These are phyloP conservation scores for Xylariales sp. DNA, from an alignment of 2,329 filamentous ascomycete species.

Conservation along the genomic window DNA sequence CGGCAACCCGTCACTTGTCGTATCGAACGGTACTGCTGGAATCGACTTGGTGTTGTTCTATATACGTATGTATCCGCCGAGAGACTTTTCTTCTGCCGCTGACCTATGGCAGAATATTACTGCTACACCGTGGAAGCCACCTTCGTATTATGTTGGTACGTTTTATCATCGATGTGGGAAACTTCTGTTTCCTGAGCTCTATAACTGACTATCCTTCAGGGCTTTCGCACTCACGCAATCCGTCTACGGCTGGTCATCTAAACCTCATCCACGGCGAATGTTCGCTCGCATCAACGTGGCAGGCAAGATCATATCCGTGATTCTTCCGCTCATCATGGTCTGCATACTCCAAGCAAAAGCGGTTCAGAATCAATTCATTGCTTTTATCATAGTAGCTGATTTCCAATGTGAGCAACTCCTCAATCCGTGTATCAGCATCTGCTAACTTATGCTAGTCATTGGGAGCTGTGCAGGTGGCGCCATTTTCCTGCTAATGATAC, in stretches of 20 bases:
- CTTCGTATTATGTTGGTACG: slow-evolving; percentile 12
- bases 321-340: slow-evolving; percentile 11
- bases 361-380: slow-evolving; percentile 10
- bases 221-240: slow-evolving; percentile 14
- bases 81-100: not conserved
- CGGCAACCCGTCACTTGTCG: slow-evolving; percentile 11
- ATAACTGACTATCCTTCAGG: slow-evolving; percentile 3
- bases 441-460: slow-evolving; percentile 33
- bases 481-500: slow-evolving; percentile 33
- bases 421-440: no score
- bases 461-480: slow-evolving; percentile 30
- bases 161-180: slow-evolving; percentile 7
- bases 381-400: slow-evolving; percentile 13
- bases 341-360: slow-evolving; percentile 12
- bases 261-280: slow-evolving; percentile 1
- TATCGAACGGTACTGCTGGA: slow-evolving; percentile 11
- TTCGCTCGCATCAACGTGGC: slow-evolving; percentile 8
- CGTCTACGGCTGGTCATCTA: slow-evolving; percentile 13
- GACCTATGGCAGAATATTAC: slow-evolving; percentile 8
- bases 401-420: slow-evolving; percentile 14
- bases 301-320: slow-evolving; percentile 13
- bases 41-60: slow-evolving; percentile 15
- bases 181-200: not conserved
- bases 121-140: slow-evolving; percentile 14
- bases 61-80: slow-evolving; percentile 11